Percentiles rank a stretch among this genome's conserved stretches.
phyloP scores from a whole-genome alignment of 2,329 filamentous ascomycete species.

The Cadophora sp. region DNA sequence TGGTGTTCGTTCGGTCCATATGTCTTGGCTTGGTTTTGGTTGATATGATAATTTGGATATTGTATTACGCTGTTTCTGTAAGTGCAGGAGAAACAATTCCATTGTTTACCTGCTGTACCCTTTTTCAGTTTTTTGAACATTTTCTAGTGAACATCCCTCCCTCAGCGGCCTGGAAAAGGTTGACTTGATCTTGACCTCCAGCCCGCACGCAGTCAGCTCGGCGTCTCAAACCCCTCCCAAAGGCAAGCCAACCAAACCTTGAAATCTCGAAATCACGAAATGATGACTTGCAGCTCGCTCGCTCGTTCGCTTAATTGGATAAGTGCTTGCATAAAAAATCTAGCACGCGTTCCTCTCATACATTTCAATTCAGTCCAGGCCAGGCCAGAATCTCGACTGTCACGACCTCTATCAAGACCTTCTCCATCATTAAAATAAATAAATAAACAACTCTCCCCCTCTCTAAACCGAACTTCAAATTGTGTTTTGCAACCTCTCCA shows the following conservation, averaged over 20 bases:
- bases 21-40: no score
- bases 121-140: background rate
- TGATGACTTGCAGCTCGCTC: conserved; percentile 7
- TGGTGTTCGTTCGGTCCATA: background rate
- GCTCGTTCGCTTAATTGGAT: background rate
- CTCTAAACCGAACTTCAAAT: background rate
- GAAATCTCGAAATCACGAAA: background rate
- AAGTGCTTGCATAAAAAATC: conserved; percentile 12
- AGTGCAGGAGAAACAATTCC: background rate
- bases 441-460: conserved; percentile 1
- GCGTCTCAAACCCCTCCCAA: conserved; percentile 3
- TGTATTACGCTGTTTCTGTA: background rate
- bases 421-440: conserved; percentile 7
- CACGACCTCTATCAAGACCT: background rate
- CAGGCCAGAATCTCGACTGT: background rate
- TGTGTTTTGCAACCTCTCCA: conserved; percentile 10
- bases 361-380: background rate
- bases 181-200: background rate
- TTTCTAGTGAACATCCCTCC: no score
- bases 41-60: background rate
- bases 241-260: background rate
- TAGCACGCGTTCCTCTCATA: background rate
- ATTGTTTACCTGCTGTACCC: background rate
- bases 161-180: background rate
- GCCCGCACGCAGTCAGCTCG: background rate